phyloP scores from a whole-genome alignment of 1,284 basidiomycete species.

The Austropuccinia psidii region DNA sequence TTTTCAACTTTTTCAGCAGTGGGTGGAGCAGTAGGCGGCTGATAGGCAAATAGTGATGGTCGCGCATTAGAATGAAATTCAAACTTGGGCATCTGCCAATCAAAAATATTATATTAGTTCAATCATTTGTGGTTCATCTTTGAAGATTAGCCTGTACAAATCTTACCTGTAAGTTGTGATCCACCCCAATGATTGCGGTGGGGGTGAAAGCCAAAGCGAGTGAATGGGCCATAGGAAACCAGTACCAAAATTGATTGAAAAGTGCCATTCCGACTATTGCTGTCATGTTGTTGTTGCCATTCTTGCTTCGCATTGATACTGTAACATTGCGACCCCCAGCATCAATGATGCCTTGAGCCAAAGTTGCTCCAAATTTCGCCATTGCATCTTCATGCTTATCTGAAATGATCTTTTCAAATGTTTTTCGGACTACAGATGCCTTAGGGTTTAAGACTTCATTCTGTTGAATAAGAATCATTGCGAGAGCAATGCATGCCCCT shows the following conservation, averaged over 20 bases:
- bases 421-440: conserved; percentile 64
- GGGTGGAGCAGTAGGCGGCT: conserved; percentile 68
- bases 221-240: conserved; percentile 94
- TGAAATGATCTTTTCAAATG: conserved; percentile 76
- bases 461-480: conserved; percentile 92
- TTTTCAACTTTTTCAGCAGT: conserved; percentile 84
- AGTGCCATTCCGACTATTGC: conserved; percentile 91
- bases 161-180: conserved; percentile 68
- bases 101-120: neutral
- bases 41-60: conserved; percentile 68
- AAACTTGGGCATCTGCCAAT: conserved; percentile 68
- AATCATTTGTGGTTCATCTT: conserved; percentile 3
- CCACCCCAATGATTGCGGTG: conserved; percentile 82
- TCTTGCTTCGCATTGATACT: conserved; percentile 80
- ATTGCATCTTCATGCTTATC: conserved; percentile 97
- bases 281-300: conserved; percentile 79
- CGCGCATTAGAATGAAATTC: conserved; percentile 74
- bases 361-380: conserved; percentile 87
- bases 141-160: conserved; percentile 4
- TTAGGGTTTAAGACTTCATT: conserved; percentile 80
- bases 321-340: conserved; percentile 91
- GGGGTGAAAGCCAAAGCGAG: conserved; percentile 84
- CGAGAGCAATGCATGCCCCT: conserved; percentile 87
- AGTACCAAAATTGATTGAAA: conserved; percentile 99
- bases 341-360: conserved; percentile 91